Conservation (phyloP, 2,329 filamentous ascomycete genomes). For the Cladosporium sp. region DNA sequence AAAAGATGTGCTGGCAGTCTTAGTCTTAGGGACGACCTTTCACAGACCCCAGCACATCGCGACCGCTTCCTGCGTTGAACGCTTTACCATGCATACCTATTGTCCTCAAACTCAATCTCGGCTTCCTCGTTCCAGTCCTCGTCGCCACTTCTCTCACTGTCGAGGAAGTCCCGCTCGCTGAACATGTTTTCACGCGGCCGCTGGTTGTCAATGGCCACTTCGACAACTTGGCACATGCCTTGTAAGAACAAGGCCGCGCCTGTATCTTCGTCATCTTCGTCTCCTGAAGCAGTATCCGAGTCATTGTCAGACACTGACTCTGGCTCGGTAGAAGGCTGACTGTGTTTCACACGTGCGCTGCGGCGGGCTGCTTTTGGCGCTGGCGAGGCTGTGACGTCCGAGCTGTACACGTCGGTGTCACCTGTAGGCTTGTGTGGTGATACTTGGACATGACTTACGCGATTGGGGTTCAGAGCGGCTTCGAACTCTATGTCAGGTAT, state of each 20-base stretch:
- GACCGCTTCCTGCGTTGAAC: not conserved
- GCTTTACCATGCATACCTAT: slow-evolving; percentile 35
- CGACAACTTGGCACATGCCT: slow-evolving; percentile 66
- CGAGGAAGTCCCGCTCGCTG: slow-evolving; percentile 68
- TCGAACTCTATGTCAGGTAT: slow-evolving; percentile 12
- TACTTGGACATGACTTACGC: slow-evolving; percentile 23
- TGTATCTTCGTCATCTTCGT: slow-evolving; percentile 29
- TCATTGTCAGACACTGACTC: slow-evolving; percentile 23
- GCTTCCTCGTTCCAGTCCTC: slow-evolving; percentile 57
- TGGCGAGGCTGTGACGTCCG: slow-evolving; percentile 13
- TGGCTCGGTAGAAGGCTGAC: slow-evolving; percentile 17
- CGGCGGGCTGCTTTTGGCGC: slow-evolving; percentile 22
- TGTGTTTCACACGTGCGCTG: slow-evolving; percentile 26
- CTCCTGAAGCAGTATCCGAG: slow-evolving; percentile 31
- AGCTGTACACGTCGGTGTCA: slow-evolving; percentile 24
- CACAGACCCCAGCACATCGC: too few relatives aligned
- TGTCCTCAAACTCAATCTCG: slow-evolving; percentile 46
- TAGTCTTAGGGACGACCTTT: too few relatives aligned
- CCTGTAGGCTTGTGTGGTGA: slow-evolving; percentile 22
- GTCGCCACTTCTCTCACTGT: slow-evolving; percentile 55
- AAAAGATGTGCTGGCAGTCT: too few relatives aligned
- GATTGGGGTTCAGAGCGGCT: slow-evolving; percentile 15
- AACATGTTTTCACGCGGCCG: slow-evolving; percentile 65
- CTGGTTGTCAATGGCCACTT: slow-evolving; percentile 71
- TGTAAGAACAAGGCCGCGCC: slow-evolving; percentile 47